These are phyloP conservation scores for Boletus pseudo-olivaceus DNA, from an alignment of 768 basidiomycete genomes.

Conservation along the genomic window DNA sequence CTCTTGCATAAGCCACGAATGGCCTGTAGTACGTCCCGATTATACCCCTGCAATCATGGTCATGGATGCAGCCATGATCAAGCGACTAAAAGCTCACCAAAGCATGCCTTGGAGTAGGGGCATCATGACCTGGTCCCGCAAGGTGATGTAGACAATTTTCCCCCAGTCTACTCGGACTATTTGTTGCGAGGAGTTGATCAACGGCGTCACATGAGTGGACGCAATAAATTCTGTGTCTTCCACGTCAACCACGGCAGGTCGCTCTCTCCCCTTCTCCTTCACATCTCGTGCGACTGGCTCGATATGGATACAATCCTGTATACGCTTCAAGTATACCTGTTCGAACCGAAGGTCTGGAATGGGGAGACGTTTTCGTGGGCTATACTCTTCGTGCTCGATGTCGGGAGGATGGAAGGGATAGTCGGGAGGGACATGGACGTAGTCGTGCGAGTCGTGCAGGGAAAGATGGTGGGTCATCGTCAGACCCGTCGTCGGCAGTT, in stretches of 20 bases:
- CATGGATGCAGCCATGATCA: background rate
- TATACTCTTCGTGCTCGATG: constrained; percentile 10
- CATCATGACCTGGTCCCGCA: constrained; percentile 64
- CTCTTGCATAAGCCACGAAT: constrained; percentile 24
- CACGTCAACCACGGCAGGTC: constrained; percentile 7
- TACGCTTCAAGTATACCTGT: constrained; percentile 61
- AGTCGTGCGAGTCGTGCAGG: constrained; percentile 15
- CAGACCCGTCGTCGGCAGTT: constrained; percentile 16
- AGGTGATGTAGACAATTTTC: constrained; percentile 57
- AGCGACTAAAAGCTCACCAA: constrained; percentile 44
- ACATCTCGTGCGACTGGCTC: constrained; percentile 17
- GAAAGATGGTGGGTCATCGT: constrained; percentile 20
- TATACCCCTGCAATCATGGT: constrained; percentile 23
- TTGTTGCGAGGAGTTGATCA: constrained; percentile 30
- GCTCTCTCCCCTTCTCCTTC: constrained; percentile 34
- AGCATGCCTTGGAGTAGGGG: constrained; percentile 65
- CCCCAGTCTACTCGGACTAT: constrained; percentile 53
- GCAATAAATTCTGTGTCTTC: constrained; percentile 20
- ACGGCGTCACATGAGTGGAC: constrained; percentile 28
- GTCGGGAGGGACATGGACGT: constrained; percentile 15
- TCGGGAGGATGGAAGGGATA: constrained; percentile 15
- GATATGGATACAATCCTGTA: constrained; percentile 50
- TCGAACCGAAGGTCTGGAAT: constrained; percentile 80
- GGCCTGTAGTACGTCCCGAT: constrained; percentile 32
- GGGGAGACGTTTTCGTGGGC: constrained; percentile 42